Percentiles rank a stretch among this genome's conserved stretches.
These are phyloP conservation scores for Penicillium arizonense DNA, from an alignment of 495 filamentous ascomycete species.

Conservation along the genomic window DNA sequence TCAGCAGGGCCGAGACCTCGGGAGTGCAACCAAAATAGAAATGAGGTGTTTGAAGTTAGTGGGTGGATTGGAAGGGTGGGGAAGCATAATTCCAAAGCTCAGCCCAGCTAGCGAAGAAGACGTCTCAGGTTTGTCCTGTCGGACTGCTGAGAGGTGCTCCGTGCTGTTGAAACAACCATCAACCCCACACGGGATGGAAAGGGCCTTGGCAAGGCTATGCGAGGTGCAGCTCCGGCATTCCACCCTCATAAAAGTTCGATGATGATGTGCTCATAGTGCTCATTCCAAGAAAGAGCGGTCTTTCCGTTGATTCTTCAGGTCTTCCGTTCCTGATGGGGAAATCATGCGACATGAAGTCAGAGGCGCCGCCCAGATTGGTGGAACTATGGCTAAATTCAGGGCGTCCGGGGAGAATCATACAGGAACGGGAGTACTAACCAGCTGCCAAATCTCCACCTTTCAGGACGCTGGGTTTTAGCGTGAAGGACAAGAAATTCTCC, in stretches of 20 bases:
- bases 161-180: conserved; percentile 11
- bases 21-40: no score
- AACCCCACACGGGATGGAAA: conserved; percentile 13
- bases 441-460: conserved; percentile 13
- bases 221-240: neutral
- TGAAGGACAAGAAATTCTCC: neutral
- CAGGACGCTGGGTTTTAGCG: conserved; percentile 7
- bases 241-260: neutral
- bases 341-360: neutral
- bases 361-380: conserved; percentile 12
- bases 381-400: conserved; percentile 8
- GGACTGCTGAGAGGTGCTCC: neutral
- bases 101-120: neutral
- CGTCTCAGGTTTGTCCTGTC: neutral
- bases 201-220: conserved; percentile 10
- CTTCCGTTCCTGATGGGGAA: conserved; percentile 4
- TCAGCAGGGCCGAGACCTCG: no score
- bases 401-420: conserved; percentile 1
- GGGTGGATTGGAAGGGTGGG: no score
- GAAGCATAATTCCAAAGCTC: no score
- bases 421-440: neutral
- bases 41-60: no score
- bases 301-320: neutral
- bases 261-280: neutral
- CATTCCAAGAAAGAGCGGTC: neutral